These are phyloP conservation scores for Gelatoporia subvermispora DNA, from an alignment of 768 basidiomycete species.

Conservation along the genomic window DNA sequence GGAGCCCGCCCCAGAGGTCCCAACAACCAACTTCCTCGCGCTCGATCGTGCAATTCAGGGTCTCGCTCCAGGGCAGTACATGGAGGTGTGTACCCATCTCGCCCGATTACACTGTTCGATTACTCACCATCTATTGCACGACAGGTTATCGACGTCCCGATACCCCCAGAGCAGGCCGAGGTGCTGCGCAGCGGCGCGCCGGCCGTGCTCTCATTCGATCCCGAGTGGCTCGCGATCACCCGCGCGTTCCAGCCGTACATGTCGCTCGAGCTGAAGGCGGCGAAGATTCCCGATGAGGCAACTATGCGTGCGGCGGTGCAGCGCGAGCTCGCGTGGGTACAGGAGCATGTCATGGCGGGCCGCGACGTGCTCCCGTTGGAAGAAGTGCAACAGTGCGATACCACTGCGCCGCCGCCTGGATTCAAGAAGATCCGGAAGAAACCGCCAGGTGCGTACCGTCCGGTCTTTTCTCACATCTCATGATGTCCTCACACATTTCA, in stretches of 20 bases:
- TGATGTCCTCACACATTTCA: no score
- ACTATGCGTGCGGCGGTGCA: slow-evolving; percentile 47
- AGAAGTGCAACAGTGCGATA: slow-evolving; percentile 61
- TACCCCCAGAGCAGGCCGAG: slow-evolving; percentile 19
- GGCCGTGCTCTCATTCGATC: slow-evolving; percentile 66
- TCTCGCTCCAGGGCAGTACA: slow-evolving; percentile 54
- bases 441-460: slow-evolving; percentile 30
- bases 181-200: background rate
- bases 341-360: slow-evolving; percentile 42
- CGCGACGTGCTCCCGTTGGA: slow-evolving; percentile 12
- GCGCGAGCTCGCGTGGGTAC: slow-evolving; percentile 67
- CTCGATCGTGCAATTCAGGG: slow-evolving; percentile 42
- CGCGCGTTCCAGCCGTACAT: slow-evolving; percentile 81
- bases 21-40: slow-evolving; percentile 73
- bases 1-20: no score
- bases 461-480: background rate
- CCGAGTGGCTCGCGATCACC: slow-evolving; percentile 90
- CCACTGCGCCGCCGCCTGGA: slow-evolving; percentile 58
- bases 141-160: slow-evolving; percentile 64
- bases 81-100: slow-evolving; percentile 53
- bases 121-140: background rate
- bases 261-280: slow-evolving; percentile 45
- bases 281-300: slow-evolving; percentile 53
- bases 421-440: slow-evolving; percentile 34
- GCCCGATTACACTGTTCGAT: slow-evolving; percentile 1